phyloP scores from a whole-genome alignment of 164 flowering plant genomes.

The Akebia trifoliata region DNA sequence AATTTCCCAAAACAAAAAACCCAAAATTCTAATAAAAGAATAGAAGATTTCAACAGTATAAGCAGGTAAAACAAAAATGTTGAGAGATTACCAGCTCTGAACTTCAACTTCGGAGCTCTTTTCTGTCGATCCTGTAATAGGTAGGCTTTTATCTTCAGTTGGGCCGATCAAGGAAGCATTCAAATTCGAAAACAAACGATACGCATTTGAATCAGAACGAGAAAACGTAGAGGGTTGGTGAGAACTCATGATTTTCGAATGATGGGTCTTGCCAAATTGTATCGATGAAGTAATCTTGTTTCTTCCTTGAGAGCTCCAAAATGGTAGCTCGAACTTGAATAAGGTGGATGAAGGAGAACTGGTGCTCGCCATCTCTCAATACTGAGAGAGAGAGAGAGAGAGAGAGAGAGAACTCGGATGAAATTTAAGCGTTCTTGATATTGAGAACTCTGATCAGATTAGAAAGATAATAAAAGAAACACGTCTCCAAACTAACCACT shows the following conservation, averaged over 20 bases:
- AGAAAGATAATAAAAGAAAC: too few relatives aligned
- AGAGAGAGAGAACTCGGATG: neutral
- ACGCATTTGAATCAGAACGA: constrained; percentile 17
- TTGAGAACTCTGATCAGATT: neutral
- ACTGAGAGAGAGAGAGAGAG: neutral
- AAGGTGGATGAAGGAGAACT: constrained; percentile 17
- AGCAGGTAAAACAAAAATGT: neutral
- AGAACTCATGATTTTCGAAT: constrained; percentile 5
- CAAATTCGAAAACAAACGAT: constrained; percentile 15
- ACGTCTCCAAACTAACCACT: too few relatives aligned
- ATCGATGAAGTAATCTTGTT: neutral
- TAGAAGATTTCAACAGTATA: neutral
- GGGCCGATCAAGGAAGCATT: constrained; percentile 18
- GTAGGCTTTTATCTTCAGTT: constrained; percentile 5
- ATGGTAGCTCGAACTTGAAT: constrained; percentile 14
- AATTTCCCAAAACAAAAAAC: neutral
- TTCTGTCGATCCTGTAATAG: neutral
- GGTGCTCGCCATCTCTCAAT: constrained; percentile 18
- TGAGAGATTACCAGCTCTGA: constrained; percentile 20
- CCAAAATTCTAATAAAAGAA: neutral
- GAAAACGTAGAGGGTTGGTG: constrained; percentile 6
- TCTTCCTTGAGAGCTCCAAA: constrained; percentile 5
- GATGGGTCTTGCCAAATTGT: constrained; percentile 5
- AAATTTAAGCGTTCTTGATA: neutral
- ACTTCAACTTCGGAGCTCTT: constrained; percentile 19